Conservation (phyloP, 805 yeast genomes). For the Kurtzmaniella cleridarum region DNA sequence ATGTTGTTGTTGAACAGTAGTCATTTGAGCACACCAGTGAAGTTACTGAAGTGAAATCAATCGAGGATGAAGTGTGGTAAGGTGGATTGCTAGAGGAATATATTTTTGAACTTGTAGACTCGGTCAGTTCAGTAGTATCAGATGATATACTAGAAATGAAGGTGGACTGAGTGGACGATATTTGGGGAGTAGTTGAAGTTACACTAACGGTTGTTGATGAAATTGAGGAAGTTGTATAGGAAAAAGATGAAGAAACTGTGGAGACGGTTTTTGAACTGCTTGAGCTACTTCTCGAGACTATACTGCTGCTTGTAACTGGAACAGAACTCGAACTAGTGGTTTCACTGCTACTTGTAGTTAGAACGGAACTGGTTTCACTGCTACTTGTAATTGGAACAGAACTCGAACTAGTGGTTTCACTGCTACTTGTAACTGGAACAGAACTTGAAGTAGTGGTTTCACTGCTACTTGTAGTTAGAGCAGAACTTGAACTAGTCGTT, state of each 20-base stretch:
- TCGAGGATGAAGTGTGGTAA: background rate
- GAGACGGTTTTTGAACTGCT: background rate
- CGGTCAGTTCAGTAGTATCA: background rate
- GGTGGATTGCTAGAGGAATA: background rate
- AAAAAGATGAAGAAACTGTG: background rate
- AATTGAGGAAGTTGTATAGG: slow-evolving; percentile 3
- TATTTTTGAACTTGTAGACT: slow-evolving; percentile 1
- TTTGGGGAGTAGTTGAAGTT: background rate
- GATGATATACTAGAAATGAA: too few species aligned
- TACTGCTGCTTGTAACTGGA: background rate
- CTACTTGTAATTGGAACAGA: too few species aligned
- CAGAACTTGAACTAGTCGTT: too few species aligned
- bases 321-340: background rate
- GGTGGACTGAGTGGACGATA: too few species aligned
- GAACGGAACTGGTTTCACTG: too few species aligned
- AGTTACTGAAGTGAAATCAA: background rate
- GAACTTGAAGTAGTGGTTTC: too few species aligned
- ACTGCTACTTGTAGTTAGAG: too few species aligned
- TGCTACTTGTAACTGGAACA: too few species aligned
- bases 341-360: too few species aligned
- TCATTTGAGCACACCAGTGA: background rate
- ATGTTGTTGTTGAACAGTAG: background rate
- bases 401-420: too few species aligned
- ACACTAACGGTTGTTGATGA: background rate
- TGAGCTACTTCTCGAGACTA: background rate